Evolutionary conservation across 2,329 filamentous ascomycete species (phyloP).

Genomic region (Tolypocladium amazonense): DNA sequence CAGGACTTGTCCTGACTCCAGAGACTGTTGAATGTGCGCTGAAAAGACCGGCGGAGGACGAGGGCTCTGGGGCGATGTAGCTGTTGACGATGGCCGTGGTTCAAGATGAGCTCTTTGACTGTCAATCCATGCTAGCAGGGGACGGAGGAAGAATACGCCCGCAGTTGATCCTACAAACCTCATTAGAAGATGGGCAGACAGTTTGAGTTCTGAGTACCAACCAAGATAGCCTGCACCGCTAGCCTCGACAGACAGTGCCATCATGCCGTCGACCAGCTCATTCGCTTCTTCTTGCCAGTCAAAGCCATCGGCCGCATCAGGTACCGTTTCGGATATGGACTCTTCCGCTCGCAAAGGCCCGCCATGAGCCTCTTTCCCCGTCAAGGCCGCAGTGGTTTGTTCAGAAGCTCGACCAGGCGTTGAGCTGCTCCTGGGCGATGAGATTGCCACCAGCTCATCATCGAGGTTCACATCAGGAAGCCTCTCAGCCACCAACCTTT

Average conservation of each 20-base stretch:
- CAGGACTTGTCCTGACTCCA: conserved; percentile 14
- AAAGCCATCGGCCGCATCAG: conserved; percentile 18
- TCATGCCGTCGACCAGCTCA: conserved; percentile 23
- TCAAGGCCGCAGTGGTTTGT: too few relatives aligned
- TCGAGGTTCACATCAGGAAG: conserved; percentile 2
- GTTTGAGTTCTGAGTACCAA: not conserved
- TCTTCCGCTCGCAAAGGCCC: not conserved
- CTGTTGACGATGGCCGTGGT: conserved; percentile 3
- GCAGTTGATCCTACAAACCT: conserved; percentile 13
- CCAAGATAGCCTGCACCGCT: conserved; percentile 22
- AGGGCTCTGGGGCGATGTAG: not conserved
- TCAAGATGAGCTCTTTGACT: conserved; percentile 1
- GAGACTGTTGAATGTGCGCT: conserved; percentile 7
- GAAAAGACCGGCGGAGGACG: not conserved
- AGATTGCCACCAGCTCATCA: not conserved
- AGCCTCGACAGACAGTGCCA: conserved; percentile 22
- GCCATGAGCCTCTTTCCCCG: not conserved
- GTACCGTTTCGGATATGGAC: conserved; percentile 16
- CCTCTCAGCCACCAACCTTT: conserved; percentile 1
- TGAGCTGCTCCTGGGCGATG: not conserved
- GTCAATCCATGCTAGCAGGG: conserved; percentile 14
- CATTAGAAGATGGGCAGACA: not conserved
- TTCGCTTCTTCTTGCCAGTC: conserved; percentile 21
- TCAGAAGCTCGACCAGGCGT: not conserved
- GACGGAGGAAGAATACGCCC: conserved; percentile 18